A percentile compares a stretch with the other conserved stretches of the same genome.
phyloP scores from a whole-genome alignment of 805 yeast species.

The Allodekkera sacchari region DNA sequence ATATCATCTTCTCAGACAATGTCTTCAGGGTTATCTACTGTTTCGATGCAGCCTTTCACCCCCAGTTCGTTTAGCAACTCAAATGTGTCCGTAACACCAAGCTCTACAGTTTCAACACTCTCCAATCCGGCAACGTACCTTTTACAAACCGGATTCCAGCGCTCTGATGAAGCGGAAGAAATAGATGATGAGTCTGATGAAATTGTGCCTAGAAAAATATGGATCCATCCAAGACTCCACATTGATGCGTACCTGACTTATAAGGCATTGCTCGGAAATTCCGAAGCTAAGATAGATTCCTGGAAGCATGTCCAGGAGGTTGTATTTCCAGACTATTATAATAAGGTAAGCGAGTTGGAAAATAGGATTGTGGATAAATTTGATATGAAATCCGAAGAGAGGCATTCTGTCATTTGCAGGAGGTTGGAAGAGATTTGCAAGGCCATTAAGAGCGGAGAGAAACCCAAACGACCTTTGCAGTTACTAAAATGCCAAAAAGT shows the following conservation, averaged over 20 bases:
- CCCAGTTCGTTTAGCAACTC: too few species aligned
- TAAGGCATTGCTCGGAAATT: constrained; percentile 18
- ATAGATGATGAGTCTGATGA: too few species aligned
- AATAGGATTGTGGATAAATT: constrained; percentile 19
- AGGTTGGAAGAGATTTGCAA: constrained; percentile 10
- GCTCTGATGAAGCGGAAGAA: too few species aligned
- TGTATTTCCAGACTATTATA: constrained; percentile 22
- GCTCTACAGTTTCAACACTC: too few species aligned
- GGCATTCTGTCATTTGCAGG: constrained; percentile 1
- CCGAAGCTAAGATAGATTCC: constrained; percentile 10
- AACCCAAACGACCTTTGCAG: constrained; percentile 9
- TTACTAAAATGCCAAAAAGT: constrained; percentile 12
- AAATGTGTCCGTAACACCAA: too few species aligned
- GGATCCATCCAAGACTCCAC: constrained; percentile 27
- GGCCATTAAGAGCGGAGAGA: constrained; percentile 10
- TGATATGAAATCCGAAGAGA: constrained; percentile 1
- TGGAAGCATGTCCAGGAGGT: constrained; percentile 16
- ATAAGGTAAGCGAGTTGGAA: constrained; percentile 5
- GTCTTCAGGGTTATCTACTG: too few species aligned
- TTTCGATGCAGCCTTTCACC: too few species aligned
- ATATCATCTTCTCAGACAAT: too few species aligned
- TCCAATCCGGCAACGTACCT: too few species aligned
- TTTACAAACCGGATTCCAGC: too few species aligned
- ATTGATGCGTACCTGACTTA: constrained; percentile 24
- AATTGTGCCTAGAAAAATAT: constrained; percentile 19